Evolutionary conservation across 306 rosid species (phyloP), one percentile per base, ranked within the genome.

Genomic region (Prosopis cineraria): DNA sequence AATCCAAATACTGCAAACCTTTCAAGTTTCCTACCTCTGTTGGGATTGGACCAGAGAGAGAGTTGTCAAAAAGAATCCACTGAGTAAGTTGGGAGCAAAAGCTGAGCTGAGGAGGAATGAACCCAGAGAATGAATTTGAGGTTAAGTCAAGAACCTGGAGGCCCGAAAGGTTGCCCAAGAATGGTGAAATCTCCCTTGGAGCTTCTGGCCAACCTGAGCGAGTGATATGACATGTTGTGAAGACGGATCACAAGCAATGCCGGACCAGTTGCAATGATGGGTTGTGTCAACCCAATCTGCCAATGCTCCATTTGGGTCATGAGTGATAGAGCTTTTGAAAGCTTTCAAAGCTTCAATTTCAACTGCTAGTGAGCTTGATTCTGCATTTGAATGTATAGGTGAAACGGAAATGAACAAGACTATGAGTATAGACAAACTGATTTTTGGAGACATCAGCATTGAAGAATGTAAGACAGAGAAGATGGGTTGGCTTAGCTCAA

Each of bases 61-160:
- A 74, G 75, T 93, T 93, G 29, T 78, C 65, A 80, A 62, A 27
- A 47, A 93, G 80, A 31, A 11, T 0, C 0, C 91, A 90, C 65
- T 73, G n/a, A 70, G 92, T 68, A 59, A 91, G 97, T 33, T 90
- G 89, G 72, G 92, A 81, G 71, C 95, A 87, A 44, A 48, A 83
- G 73, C 91, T 86, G 63, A 91, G 83, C 62, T 90, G 83, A 82
- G 78, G 41, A 60, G 97, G 98, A 84, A 93, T 87, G 67, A 30
- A 41, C 17, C 93, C 97, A 20, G 88, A 68, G 73, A 91, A 91
- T n/a, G 88, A 88, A 63, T 91, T 93, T 55, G 84, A 76, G 78
- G 88, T 53, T 60, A 93, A 65, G 74, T 91, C 97, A 84, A 93
- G 87, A 91, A 88, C 87, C 88, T 88, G 92, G 81, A 93, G 98